Base-by-base conservation (phyloP, 148 eudicot genomes). In the Silene latifolia region DNA sequence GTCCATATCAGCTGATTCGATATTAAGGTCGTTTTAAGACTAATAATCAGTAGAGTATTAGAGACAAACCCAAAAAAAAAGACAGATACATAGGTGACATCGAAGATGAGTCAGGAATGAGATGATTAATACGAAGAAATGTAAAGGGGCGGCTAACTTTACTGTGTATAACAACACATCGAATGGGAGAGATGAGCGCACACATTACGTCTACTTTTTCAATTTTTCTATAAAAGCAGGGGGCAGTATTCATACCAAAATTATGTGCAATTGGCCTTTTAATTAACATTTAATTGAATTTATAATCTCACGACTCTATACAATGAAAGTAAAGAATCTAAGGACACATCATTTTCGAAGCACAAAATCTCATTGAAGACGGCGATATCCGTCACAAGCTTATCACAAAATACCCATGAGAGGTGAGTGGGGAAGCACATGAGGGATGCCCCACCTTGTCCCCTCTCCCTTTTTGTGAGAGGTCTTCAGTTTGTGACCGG, bases 71-170 rank as follows among this genome's bases (percentile, higher is more conserved):
- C 2, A 51, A 51, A 51, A 24, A 21, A 11, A 62, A 21, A 60
- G 9, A 35, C 7, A 63, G n/a, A 0, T 18, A 13, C 24, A 2
- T 51, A 51, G 3, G 56, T 60, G 64, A 47, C 54, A 68, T 46
- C 18, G 15, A 8, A 35, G 20, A 20, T 66, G 72, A 75, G 48
- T 75, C 72, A 75, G 20, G 77, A 66, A 75, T 56, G 44, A 75
- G 44, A 75, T 65, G 63, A 75, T 66, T 53, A n/a, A 20, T 20
- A 25, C 6, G 44, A 47, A 51, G 71, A 74, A 25, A 73, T 58
- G 58, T 73, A 7, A 15, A 7, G 58, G 77, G 77, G 57, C 77
- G 77, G 77, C 77, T 7, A 74, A 17, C 63, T 74, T 74, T 32
- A 64, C 58, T 69, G 58, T 21, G 35, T 21, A 18, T 20, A 21